Evolutionary conservation across 2,329 filamentous ascomycete species (phyloP).

Genomic region (Beauveria caledonica): DNA sequence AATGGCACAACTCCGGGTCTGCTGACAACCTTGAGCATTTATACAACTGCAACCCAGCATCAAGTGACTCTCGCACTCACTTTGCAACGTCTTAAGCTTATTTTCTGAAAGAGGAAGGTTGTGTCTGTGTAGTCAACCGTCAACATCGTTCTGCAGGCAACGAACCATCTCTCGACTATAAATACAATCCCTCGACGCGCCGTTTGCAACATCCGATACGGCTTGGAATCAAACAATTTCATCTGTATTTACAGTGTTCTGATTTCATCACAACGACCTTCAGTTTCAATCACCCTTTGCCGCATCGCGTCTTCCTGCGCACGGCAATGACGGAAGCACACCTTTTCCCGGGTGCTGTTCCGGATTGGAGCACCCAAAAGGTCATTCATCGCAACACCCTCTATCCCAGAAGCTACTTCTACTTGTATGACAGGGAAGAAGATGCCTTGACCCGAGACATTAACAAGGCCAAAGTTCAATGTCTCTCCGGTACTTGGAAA

Average conservation of each 20-base stretch:
- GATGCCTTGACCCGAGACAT: conserved; percentile 39
- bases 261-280: not conserved
- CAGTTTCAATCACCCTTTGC: not conserved
- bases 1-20: not conserved
- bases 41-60: conserved; percentile 9
- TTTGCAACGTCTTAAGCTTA: not conserved
- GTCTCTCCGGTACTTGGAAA: conserved; percentile 47
- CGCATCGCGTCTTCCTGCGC: not conserved
- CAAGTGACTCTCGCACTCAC: conserved; percentile 6
- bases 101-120: not conserved
- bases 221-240: not conserved
- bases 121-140: not conserved
- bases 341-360: conserved; percentile 21
- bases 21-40: conserved; percentile 4
- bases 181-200: not conserved
- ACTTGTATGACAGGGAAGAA: conserved; percentile 39
- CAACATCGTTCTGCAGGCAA: not conserved
- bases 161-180: not conserved
- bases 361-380: conserved; percentile 54
- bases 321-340: conserved; percentile 7
- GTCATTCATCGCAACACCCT: conserved; percentile 54
- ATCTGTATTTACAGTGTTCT: not conserved
- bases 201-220: not conserved
- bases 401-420: conserved; percentile 48
- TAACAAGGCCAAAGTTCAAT: conserved; percentile 29